phyloP scores from a whole-genome alignment of 352 stramenopile species.

The Globisporangium echinulatum region DNA sequence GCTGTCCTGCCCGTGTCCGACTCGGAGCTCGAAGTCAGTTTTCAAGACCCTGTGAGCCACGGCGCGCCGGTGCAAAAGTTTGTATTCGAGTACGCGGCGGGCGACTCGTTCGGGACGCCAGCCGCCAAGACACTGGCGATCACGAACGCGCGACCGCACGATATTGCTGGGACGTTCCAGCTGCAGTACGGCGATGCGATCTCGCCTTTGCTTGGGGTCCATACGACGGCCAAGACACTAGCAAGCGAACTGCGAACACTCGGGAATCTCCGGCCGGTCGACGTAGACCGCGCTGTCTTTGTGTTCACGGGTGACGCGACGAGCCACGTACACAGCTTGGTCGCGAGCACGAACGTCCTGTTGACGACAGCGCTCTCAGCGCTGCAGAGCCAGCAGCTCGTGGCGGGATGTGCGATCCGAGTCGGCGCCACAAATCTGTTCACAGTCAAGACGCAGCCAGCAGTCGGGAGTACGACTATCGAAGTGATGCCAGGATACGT shows the following conservation, averaged over 20 bases:
- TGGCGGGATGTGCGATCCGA: conserved; percentile 25
- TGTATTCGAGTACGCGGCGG: conserved; percentile 50
- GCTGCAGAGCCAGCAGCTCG: conserved; percentile 30
- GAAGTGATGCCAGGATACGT: conserved; percentile 34
- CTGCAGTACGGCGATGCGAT: conserved; percentile 53
- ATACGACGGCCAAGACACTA: conserved; percentile 37
- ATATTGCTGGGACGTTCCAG: conserved; percentile 59
- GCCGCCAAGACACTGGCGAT: conserved; percentile 46
- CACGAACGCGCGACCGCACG: conserved; percentile 35
- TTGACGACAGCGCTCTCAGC: conserved; percentile 31
- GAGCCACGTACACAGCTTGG: conserved; percentile 33
- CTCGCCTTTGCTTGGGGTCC: conserved; percentile 40
- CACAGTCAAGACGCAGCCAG: conserved; percentile 33
- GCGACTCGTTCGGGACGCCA: conserved; percentile 35
- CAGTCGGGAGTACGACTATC: conserved; percentile 26
- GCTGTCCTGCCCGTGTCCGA: conserved; percentile 46
- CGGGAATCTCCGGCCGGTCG: conserved; percentile 41
- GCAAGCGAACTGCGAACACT: conserved; percentile 31
- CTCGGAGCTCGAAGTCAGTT: conserved; percentile 38
- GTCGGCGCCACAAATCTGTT: conserved; percentile 24
- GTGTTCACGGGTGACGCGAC: conserved; percentile 33
- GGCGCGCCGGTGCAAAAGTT: conserved; percentile 41
- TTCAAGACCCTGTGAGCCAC: conserved; percentile 20
- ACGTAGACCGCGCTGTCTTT: conserved; percentile 34
- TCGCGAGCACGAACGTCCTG: conserved; percentile 25